Conservation (phyloP, 371 early-diverging fungal species). For the Nosema muscidifuracis region DNA sequence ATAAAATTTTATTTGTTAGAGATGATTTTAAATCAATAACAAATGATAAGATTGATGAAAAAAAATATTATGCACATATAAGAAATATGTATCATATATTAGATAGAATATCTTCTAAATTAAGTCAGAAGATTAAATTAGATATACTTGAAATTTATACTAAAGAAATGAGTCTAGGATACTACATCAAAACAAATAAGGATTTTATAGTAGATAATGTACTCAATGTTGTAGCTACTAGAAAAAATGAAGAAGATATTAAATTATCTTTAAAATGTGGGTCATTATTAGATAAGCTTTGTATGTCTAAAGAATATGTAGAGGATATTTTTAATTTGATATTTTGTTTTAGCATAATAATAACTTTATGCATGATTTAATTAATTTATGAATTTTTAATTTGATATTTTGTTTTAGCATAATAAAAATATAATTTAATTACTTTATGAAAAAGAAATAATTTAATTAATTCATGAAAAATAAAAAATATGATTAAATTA, state of each 20-base stretch:
- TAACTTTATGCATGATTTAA: too few relatives aligned
- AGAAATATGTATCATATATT: constrained; percentile 36
- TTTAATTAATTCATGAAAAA: too few relatives aligned
- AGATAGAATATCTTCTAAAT: constrained; percentile 11
- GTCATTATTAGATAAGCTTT: constrained; percentile 9
- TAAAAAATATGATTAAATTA: too few relatives aligned
- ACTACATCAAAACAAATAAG: constrained; percentile 33
- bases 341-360: background rate
- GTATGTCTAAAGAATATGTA: background rate
- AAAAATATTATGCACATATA: constrained; percentile 26
- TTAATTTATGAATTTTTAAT: too few relatives aligned
- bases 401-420: too few relatives aligned
- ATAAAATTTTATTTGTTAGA: constrained; percentile 48
- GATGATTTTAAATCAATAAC: constrained; percentile 46
- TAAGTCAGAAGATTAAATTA: constrained; percentile 11
- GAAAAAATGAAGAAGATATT: background rate
- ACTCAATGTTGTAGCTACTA: background rate
- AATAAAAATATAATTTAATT: too few relatives aligned
- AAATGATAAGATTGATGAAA: constrained; percentile 35
- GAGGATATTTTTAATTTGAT: constrained; percentile 3
- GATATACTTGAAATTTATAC: constrained; percentile 32
- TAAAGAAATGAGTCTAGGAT: constrained; percentile 14
- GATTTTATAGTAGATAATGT: constrained; percentile 11
- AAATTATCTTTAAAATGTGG: constrained; percentile 25
- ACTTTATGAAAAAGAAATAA: too few relatives aligned